phyloP scores from a whole-genome alignment of 345 rosid species.

The Syzygium oleosum region DNA sequence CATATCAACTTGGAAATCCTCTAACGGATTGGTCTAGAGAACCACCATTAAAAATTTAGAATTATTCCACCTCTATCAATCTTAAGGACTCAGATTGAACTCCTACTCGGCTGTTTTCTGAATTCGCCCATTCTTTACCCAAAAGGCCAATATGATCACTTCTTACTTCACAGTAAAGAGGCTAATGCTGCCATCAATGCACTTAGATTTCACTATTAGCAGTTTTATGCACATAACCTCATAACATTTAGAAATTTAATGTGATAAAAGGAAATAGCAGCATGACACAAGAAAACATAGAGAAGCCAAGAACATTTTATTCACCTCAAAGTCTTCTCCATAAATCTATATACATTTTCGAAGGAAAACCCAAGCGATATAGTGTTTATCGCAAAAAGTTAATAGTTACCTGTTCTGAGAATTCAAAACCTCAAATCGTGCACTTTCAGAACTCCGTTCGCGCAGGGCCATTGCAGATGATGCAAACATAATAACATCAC shows the following conservation, averaged over 20 bases:
- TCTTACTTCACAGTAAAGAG: background rate
- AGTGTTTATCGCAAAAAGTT: background rate
- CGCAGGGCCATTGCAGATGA: constrained; percentile 92
- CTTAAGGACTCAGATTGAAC: background rate
- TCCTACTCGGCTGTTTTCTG: background rate
- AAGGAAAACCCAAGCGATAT: background rate
- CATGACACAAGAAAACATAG: background rate
- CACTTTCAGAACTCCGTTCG: constrained; percentile 92
- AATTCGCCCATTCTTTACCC: background rate
- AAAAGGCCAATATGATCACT: background rate
- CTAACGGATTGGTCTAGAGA: background rate
- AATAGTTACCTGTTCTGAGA: constrained; percentile 60
- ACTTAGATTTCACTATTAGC: background rate
- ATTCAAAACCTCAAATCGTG: constrained; percentile 82
- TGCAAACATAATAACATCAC: constrained; percentile 73
- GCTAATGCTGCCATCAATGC: background rate
- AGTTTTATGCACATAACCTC: background rate
- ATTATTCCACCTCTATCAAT: background rate
- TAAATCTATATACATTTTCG: background rate
- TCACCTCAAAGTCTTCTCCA: background rate
- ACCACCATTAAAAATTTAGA: background rate
- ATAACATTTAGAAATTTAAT: background rate
- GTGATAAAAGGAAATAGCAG: background rate
- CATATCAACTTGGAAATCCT: background rate
- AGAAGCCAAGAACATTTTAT: background rate